A percentile compares a stretch with the other conserved stretches of the same genome.
These are phyloP conservation scores for Andrographis paniculata DNA, from an alignment of 305 asterid species.

Conservation along the genomic window DNA sequence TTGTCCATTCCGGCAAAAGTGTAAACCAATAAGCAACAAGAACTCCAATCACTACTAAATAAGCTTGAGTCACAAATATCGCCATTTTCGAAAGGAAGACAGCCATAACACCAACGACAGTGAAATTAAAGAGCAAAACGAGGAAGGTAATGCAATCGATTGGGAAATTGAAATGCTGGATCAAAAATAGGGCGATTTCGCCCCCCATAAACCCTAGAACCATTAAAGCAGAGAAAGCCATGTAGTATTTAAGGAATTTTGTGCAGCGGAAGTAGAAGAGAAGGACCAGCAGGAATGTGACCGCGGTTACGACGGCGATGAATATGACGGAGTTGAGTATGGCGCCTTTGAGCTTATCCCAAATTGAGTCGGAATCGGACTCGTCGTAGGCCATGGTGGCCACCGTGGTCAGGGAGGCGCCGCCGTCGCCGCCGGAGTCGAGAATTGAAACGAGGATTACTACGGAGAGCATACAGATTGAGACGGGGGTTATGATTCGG, in stretches of 20 bases:
- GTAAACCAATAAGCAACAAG: conserved; percentile 98
- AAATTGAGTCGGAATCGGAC: conserved; percentile 61
- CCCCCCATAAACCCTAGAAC: conserved; percentile 93
- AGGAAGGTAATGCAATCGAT: conserved; percentile 61
- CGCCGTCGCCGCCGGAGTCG: conserved; percentile 31
- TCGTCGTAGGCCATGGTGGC: conserved; percentile 80
- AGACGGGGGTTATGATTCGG: conserved; percentile 83
- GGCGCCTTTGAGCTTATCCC: conserved; percentile 97
- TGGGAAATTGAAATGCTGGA: conserved; percentile 44
- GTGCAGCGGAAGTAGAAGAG: conserved; percentile 87
- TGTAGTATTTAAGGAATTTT: conserved; percentile 90
- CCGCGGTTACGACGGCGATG: conserved; percentile 61
- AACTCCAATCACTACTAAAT: conserved; percentile 82
- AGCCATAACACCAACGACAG: conserved; percentile 75
- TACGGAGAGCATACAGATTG: conserved; percentile 82
- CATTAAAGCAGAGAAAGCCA: conserved; percentile 92
- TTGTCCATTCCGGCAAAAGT: conserved; percentile 93
- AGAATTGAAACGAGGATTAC: conserved; percentile 68
- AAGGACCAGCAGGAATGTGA: conserved; percentile 78
- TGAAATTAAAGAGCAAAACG: conserved; percentile 65
- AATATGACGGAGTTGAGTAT: conserved; percentile 81
- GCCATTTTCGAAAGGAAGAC: conserved; percentile 67
- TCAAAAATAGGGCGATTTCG: conserved; percentile 56
- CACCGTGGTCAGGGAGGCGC: conserved; percentile 41
- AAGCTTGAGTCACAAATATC: conserved; percentile 62